Percentiles rank a stretch among this genome's conserved stretches.
phyloP scores from a whole-genome alignment of 1,284 basidiomycete genomes.

The Somion occarium region DNA sequence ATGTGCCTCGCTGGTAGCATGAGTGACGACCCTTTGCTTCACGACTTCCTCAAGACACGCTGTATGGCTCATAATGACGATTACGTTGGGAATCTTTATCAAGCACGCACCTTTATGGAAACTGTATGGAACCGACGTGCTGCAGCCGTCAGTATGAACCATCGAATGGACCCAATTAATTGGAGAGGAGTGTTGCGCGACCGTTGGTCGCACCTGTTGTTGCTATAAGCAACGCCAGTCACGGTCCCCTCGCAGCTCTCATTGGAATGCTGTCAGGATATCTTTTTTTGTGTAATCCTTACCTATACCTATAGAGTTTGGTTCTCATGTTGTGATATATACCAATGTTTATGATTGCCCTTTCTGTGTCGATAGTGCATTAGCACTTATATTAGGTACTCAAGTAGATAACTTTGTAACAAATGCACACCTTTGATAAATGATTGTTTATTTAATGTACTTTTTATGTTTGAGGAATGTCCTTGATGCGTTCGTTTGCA shows the following conservation, averaged over 20 bases:
- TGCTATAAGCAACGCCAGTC: conserved; percentile 35
- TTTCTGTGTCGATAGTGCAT: neutral
- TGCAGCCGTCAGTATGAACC: conserved; percentile 14
- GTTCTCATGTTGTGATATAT: conserved; percentile 1
- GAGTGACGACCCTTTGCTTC: conserved; percentile 55
- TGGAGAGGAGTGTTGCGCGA: conserved; percentile 60
- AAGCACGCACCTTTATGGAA: conserved; percentile 41
- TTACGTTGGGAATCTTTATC: conserved; percentile 57
- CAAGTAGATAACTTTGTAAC: too few relatives aligned
- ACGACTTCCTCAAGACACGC: conserved; percentile 57
- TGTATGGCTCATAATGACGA: conserved; percentile 48
- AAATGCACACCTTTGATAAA: too few relatives aligned
- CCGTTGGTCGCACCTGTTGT: conserved; percentile 46
- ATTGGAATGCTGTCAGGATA: neutral
- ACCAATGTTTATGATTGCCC: neutral
- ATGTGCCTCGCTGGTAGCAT: conserved; percentile 68
- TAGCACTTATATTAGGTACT: too few relatives aligned
- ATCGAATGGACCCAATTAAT: conserved; percentile 44
- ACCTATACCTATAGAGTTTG: neutral
- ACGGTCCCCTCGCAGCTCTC: neutral
- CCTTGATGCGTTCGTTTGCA: too few relatives aligned
- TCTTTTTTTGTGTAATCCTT: neutral
- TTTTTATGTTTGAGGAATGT: too few relatives aligned
- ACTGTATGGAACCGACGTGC: conserved; percentile 62
- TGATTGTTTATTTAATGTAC: too few relatives aligned